phyloP scores from a whole-genome alignment of 2,329 filamentous ascomycete species.

The Paraphoma chrysanthemicola region DNA sequence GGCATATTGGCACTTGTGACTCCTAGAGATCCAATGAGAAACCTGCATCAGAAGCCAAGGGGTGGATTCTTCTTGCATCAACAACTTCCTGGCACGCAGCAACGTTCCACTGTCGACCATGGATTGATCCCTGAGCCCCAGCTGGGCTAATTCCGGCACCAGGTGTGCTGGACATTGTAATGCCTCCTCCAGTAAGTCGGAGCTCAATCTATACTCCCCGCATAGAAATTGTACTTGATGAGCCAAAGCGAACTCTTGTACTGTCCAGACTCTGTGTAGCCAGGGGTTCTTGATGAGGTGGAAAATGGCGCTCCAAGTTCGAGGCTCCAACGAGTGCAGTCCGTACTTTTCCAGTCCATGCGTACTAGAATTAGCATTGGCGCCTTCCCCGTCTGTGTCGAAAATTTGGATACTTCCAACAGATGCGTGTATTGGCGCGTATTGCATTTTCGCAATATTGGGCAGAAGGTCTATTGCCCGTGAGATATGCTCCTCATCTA shows the following conservation, averaged over 20 bases:
- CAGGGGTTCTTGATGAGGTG: slow-evolving; percentile 6
- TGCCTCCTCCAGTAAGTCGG: neutral
- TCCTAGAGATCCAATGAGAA: neutral
- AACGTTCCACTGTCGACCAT: neutral
- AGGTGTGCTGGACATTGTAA: neutral
- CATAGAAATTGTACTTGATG: slow-evolving; percentile 1
- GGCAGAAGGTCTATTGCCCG: neutral
- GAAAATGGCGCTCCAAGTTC: neutral
- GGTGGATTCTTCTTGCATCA: neutral
- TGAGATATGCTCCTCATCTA: neutral
- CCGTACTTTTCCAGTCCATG: neutral
- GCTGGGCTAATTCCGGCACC: neutral
- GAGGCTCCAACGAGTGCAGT: neutral
- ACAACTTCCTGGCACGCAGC: neutral
- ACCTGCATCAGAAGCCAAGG: neutral
- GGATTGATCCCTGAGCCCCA: neutral
- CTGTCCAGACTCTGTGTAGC: slow-evolving; percentile 6
- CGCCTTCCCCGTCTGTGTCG: no score
- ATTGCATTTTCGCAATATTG: neutral
- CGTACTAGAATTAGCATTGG: no score
- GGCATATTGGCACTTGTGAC: neutral
- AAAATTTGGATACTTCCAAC: no score
- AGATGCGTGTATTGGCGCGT: neutral
- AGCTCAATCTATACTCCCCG: slow-evolving; percentile 1
- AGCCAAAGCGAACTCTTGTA: slow-evolving; percentile 8